Conservation (phyloP, 2,329 filamentous ascomycete species). For the Fusarium beomiforme region DNA sequence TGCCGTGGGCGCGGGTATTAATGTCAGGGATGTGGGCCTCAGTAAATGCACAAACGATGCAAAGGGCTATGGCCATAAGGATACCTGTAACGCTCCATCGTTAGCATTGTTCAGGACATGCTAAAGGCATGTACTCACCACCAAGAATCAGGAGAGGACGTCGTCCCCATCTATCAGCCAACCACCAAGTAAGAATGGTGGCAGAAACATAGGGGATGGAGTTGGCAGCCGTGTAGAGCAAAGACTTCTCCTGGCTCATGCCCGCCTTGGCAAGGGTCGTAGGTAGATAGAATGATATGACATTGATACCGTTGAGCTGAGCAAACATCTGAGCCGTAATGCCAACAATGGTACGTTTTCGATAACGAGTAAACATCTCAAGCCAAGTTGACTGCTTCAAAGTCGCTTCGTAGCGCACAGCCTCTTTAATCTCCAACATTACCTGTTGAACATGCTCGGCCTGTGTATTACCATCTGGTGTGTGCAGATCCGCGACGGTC, state of each 20-base stretch:
- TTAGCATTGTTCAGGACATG: neutral
- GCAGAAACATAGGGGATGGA: neutral
- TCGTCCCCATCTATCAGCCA: neutral
- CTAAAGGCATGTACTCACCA: neutral
- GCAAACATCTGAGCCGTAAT: neutral
- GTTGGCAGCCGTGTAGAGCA: neutral
- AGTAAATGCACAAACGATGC: neutral
- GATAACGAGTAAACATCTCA: conserved; percentile 55
- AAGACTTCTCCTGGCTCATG: neutral
- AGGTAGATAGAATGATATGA: neutral
- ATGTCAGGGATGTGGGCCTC: neutral
- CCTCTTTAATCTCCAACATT: neutral
- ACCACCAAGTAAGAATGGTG: neutral
- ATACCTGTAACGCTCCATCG: neutral
- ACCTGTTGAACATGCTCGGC: neutral
- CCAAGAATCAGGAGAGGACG: neutral
- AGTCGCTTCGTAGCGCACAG: neutral
- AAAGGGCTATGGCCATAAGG: neutral
- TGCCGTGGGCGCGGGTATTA: neutral
- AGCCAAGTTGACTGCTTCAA: neutral
- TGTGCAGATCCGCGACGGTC: neutral
- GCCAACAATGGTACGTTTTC: conserved; percentile 38
- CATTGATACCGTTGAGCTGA: neutral
- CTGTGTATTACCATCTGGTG: neutral
- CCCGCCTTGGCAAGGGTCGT: neutral